Evolutionary conservation across 495 filamentous ascomycete species (phyloP).

Genomic region (Trichocladium uniseriatum): DNA sequence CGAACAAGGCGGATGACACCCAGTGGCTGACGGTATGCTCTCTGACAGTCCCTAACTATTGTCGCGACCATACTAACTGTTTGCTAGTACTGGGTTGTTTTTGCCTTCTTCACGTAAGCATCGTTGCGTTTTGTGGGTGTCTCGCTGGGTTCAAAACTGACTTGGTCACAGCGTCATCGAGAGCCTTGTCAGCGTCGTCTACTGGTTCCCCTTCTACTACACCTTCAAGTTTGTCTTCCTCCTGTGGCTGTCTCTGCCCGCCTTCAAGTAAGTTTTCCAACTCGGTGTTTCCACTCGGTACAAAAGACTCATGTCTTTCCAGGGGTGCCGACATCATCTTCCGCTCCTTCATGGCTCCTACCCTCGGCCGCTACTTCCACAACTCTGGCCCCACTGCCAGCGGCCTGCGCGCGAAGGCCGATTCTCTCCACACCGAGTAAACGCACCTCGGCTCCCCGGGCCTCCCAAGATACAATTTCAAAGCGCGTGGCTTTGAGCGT

Average conservation of each 20-base stretch:
- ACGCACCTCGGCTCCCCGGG: not conserved
- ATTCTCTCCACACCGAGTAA: slow-evolving; percentile 58
- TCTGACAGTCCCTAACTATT: not conserved
- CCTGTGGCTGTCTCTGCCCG: slow-evolving; percentile 93
- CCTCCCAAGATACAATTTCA: slow-evolving; percentile 9
- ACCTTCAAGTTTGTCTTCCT: slow-evolving; percentile 97
- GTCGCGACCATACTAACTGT: slow-evolving; percentile 19
- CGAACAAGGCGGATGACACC: slow-evolving; percentile 77
- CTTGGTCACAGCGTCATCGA: slow-evolving; percentile 57
- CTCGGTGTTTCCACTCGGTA: not conserved
- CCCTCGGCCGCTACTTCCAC: slow-evolving; percentile 84
- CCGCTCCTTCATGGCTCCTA: slow-evolving; percentile 85
- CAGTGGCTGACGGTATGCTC: slow-evolving; percentile 62
- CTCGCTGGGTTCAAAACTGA: not conserved
- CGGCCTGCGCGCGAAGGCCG: slow-evolving; percentile 84
- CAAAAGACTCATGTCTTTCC: slow-evolving; percentile 3
- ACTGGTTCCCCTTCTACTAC: slow-evolving; percentile 99
- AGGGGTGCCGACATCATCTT: slow-evolving; percentile 96
- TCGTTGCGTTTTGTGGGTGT: not conserved
- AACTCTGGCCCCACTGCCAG: slow-evolving; percentile 67
- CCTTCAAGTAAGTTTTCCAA: slow-evolving; percentile 62
- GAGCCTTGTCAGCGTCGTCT: slow-evolving; percentile 85
- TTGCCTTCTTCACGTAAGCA: slow-evolving; percentile 73
- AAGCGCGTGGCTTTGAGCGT: slow-evolving; percentile 17
- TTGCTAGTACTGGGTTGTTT: slow-evolving; percentile 92